Conservation (phyloP, 768 basidiomycete species). For the Leccinum olivaceopallidum region DNA sequence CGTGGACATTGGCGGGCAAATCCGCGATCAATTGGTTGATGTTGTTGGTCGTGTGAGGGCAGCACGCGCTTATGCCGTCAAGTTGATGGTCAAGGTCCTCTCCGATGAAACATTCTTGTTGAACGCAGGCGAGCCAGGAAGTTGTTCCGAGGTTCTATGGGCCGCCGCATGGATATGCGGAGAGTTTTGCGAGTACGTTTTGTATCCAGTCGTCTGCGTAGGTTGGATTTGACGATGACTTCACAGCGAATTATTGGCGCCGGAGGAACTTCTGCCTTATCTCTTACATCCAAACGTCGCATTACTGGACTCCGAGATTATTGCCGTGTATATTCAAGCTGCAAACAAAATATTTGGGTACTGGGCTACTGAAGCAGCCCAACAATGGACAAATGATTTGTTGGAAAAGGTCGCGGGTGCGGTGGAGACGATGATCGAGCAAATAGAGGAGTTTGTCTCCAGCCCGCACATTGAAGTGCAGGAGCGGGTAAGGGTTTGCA, state of each 20-base stretch:
- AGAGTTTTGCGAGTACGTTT: constrained; percentile 90
- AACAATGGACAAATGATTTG: constrained; percentile 74
- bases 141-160: constrained; percentile 85
- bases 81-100: too few species aligned
- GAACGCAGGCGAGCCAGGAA: constrained; percentile 65
- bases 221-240: constrained; percentile 8
- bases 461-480: constrained; percentile 85
- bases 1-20: constrained; percentile 73
- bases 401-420: constrained; percentile 62
- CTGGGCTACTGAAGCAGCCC: constrained; percentile 78
- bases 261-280: constrained; percentile 37
- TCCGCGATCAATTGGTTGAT: constrained; percentile 85
- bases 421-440: constrained; percentile 60
- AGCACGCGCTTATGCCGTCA: constrained; percentile 76
- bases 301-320: constrained; percentile 60
- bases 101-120: constrained; percentile 74
- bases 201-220: too few species aligned
- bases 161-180: constrained; percentile 98
- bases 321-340: constrained; percentile 81
- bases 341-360: constrained; percentile 83
- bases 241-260: constrained; percentile 73
- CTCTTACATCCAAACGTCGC: constrained; percentile 62
- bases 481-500: constrained; percentile 67
- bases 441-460: constrained; percentile 57
- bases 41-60: constrained; percentile 78